These are phyloP conservation scores for Laetiporus sulphureus DNA, from an alignment of 1,284 basidiomycete genomes.

Conservation along the genomic window DNA sequence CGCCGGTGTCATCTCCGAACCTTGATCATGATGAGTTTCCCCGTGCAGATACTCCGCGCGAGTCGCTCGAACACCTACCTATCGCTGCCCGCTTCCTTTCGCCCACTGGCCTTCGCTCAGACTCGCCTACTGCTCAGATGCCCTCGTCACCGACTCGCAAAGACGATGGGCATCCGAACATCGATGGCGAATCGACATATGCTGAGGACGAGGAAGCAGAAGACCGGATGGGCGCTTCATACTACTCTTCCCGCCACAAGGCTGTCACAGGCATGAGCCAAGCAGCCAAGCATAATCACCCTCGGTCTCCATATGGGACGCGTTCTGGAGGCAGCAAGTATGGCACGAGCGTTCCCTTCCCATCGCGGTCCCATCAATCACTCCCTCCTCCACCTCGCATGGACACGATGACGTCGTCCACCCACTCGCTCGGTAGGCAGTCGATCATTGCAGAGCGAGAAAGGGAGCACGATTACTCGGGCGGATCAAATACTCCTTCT, in stretches of 20 bases:
- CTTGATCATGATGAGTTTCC: slow-evolving; percentile 55
- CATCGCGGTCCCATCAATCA: slow-evolving; percentile 74
- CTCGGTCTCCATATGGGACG: slow-evolving; percentile 69
- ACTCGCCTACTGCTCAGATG: slow-evolving; percentile 31
- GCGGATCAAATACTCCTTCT: slow-evolving; percentile 27
- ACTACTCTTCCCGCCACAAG: slow-evolving; percentile 31
- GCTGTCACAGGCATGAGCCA: slow-evolving; percentile 21
- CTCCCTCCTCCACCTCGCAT: slow-evolving; percentile 61
- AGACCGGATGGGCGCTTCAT: slow-evolving; percentile 45
- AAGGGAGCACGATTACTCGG: slow-evolving; percentile 17
- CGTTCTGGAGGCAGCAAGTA: slow-evolving; percentile 32
- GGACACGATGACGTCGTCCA: slow-evolving; percentile 49
- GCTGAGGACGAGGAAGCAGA: slow-evolving; percentile 61
- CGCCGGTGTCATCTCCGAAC: slow-evolving; percentile 49
- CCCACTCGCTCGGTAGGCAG: slow-evolving; percentile 63
- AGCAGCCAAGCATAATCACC: slow-evolving; percentile 56
- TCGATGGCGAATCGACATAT: slow-evolving; percentile 66
- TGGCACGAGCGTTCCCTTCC: slow-evolving; percentile 54
- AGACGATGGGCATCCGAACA: slow-evolving; percentile 45
- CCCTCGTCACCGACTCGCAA: slow-evolving; percentile 28
- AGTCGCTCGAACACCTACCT: slow-evolving; percentile 75
- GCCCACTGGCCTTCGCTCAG: slow-evolving; percentile 51
- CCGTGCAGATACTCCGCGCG: slow-evolving; percentile 52
- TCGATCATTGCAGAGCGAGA: slow-evolving; percentile 38
- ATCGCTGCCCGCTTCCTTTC: slow-evolving; percentile 92